phyloP scores from a whole-genome alignment of 495 filamentous ascomycete species.

The Bombardia bombarda region DNA sequence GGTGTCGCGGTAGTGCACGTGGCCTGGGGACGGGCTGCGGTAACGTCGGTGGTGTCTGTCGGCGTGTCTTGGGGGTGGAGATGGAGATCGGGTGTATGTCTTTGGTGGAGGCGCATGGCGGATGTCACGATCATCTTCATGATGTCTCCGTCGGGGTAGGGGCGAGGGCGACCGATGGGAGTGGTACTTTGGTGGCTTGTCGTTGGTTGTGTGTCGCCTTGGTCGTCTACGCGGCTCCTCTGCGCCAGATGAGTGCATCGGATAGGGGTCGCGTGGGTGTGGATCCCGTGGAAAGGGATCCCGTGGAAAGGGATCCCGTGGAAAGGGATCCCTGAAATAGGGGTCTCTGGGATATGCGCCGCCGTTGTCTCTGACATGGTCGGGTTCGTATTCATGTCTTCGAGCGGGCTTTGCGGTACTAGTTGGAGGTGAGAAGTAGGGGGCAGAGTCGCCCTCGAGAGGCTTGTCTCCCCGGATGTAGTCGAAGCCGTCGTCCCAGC shows the following conservation, averaged over 20 bases:
- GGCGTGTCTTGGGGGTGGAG: neutral
- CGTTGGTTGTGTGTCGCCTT: too few relatives aligned
- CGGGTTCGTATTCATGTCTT: constrained; percentile 1
- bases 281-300: too few relatives aligned
- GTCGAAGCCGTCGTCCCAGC: constrained; percentile 19
- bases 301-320: too few relatives aligned
- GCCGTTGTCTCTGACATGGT: neutral
- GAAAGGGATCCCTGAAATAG: too few relatives aligned
- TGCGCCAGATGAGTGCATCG: neutral
- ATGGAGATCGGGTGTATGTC: neutral
- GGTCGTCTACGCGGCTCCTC: too few relatives aligned
- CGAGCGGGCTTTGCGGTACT: neutral
- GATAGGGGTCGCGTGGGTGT: neutral
- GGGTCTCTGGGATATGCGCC: too few relatives aligned
- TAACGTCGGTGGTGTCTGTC: neutral
- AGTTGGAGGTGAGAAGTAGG: constrained; percentile 4
- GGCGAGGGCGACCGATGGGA: neutral
- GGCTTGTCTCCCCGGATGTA: constrained; percentile 7
- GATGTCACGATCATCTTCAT: too few relatives aligned
- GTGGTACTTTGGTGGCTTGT: neutral
- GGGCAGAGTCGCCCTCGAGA: neutral
- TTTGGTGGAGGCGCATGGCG: neutral
- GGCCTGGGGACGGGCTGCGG: neutral
- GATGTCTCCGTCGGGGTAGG: neutral
- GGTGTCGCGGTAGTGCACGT: neutral